Evolutionary conservation across 495 filamentous ascomycete genomes (phyloP).

Genomic region (Neurospora sp.): DNA sequence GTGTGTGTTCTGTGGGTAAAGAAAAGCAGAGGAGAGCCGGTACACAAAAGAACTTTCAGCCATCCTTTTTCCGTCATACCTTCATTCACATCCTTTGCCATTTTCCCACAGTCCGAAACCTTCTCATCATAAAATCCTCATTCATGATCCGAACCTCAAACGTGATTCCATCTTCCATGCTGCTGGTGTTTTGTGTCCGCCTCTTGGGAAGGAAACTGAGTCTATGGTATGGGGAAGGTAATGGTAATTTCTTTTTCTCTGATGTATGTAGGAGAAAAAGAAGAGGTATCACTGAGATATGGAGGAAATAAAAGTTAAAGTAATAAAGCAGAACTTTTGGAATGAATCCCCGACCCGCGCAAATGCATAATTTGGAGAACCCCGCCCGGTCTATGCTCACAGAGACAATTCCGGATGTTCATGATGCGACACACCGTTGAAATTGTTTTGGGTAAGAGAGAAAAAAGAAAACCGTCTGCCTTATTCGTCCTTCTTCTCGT

Average conservation of each 20-base stretch:
- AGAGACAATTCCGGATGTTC: conserved; percentile 4
- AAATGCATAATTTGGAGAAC: conserved; percentile 30
- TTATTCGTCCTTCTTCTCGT: conserved; percentile 36
- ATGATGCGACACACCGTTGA: conserved; percentile 22
- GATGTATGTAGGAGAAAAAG: neutral
- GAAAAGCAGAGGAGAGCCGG: neutral
- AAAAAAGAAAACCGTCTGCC: conserved; percentile 15
- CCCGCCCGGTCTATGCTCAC: conserved; percentile 32
- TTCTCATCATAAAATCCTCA: neutral
- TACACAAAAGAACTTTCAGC: neutral
- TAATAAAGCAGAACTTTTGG: conserved; percentile 18
- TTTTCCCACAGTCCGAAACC: neutral
- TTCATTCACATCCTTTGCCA: neutral
- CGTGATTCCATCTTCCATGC: neutral
- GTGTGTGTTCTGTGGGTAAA: neutral
- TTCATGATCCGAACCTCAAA: neutral
- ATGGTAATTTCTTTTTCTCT: conserved; percentile 4
- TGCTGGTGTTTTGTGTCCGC: neutral
- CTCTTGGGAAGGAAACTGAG: neutral
- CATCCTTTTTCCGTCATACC: neutral
- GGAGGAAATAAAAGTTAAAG: neutral
- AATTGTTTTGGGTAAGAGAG: conserved; percentile 2
- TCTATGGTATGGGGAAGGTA: neutral
- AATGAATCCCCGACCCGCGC: conserved; percentile 19
- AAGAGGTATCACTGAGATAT: neutral